Evolutionary conservation across 2,329 filamentous ascomycete species (phyloP).

Genomic region (Domatiomyces globalis): DNA sequence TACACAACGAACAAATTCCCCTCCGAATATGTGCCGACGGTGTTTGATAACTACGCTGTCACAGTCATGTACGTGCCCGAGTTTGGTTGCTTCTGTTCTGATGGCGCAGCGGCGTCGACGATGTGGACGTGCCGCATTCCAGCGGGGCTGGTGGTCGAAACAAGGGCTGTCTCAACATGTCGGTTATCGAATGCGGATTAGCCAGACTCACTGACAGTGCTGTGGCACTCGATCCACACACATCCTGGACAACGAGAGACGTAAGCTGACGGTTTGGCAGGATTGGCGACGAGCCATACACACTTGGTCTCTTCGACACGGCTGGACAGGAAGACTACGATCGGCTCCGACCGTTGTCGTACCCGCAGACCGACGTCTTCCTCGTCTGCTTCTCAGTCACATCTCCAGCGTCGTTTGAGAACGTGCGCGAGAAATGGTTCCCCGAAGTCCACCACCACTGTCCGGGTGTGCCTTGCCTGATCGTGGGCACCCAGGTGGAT

Average conservation of each 20-base stretch:
- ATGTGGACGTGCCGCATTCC: not conserved
- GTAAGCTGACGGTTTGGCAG: conserved; percentile 33
- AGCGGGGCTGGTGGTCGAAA: not conserved
- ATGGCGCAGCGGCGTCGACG: not conserved
- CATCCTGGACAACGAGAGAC: no score
- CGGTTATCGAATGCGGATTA: no score
- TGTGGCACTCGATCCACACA: no score
- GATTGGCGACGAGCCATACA: conserved; percentile 98
- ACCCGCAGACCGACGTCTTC: conserved; percentile 97
- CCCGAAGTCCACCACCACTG: conserved; percentile 98
- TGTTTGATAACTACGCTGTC: conserved; percentile 99
- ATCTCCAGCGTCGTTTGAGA: conserved; percentile 94
- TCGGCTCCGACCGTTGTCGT: conserved; percentile 85
- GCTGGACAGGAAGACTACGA: conserved; percentile 99
- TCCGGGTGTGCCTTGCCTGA: conserved; percentile 90
- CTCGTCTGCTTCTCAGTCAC: conserved; percentile 98
- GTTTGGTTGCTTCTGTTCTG: not conserved
- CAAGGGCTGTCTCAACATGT: not conserved
- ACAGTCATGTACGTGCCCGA: conserved; percentile 75
- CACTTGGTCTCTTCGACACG: conserved; percentile 92
- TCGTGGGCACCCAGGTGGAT: conserved; percentile 96
- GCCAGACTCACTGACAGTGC: no score
- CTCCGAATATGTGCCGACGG: conserved; percentile 97
- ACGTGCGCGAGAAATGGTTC: conserved; percentile 98
- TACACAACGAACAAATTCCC: conserved; percentile 99